These are phyloP conservation scores for Rhynchosporium secalis DNA, from an alignment of 2,329 filamentous ascomycete species.

Conservation along the genomic window DNA sequence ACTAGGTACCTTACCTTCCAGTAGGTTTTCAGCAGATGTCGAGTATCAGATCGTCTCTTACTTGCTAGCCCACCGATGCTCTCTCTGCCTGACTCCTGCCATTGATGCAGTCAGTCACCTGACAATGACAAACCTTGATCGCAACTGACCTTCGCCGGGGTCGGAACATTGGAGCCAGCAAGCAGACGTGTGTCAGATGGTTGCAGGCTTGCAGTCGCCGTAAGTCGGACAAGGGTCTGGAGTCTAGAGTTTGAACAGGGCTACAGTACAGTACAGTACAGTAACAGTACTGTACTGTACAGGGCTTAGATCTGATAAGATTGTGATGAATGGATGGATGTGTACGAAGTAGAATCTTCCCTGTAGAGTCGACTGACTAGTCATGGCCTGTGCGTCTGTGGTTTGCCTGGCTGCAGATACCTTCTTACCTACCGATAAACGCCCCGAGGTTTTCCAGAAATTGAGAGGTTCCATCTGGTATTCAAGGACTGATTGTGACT, in stretches of 20 bases:
- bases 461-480: no score
- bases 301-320: conserved; percentile 57
- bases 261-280: background rate
- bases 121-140: background rate
- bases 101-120: background rate
- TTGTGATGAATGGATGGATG: conserved; percentile 23
- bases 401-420: background rate
- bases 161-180: background rate
- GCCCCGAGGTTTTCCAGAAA: no score
- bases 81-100: background rate
- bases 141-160: background rate
- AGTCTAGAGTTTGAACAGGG: no score
- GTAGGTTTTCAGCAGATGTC: background rate
- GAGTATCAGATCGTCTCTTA: conserved; percentile 3
- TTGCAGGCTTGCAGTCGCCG: background rate
- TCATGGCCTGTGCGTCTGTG: background rate
- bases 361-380: conserved; percentile 19
- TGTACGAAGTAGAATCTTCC: conserved; percentile 35
- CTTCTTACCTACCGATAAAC: no score
- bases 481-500: no score
- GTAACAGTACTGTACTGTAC: no score
- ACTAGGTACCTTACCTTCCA: conserved; percentile 39
- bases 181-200: background rate
- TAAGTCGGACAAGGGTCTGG: background rate
- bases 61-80: background rate